These are phyloP conservation scores for Daldinia caldariorum DNA, from an alignment of 495 filamentous ascomycete genomes.

Conservation along the genomic window DNA sequence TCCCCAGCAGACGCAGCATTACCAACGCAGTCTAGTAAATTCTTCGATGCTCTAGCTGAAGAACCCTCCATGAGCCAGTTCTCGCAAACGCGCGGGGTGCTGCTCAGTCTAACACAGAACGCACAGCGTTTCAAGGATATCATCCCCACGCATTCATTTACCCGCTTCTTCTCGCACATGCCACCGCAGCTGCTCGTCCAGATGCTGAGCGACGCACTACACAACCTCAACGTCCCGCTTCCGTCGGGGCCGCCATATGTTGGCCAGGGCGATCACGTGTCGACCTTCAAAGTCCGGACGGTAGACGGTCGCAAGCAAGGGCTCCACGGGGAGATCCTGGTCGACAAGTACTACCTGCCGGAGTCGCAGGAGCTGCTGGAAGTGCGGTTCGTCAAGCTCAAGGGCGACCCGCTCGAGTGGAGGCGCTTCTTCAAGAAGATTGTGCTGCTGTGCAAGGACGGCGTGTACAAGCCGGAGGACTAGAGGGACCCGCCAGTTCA, in stretches of 20 bases:
- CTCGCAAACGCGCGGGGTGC: constrained; percentile 80
- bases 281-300: constrained; percentile 76
- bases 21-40: constrained; percentile 50
- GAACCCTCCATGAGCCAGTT: constrained; percentile 96
- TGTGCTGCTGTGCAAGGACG: constrained; percentile 83
- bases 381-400: constrained; percentile 90
- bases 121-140: constrained; percentile 91
- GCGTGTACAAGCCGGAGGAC: constrained; percentile 63
- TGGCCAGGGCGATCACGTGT: constrained; percentile 58
- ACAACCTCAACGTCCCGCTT: constrained; percentile 81
- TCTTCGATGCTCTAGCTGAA: constrained; percentile 75
- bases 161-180: constrained; percentile 89
- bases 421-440: constrained; percentile 96
- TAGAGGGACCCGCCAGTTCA: constrained; percentile 42
- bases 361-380: constrained; percentile 73
- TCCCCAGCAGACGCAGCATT: constrained; percentile 46
- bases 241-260: constrained; percentile 55
- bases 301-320: constrained; percentile 81
- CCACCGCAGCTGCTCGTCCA: constrained; percentile 80
- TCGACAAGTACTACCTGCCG: constrained; percentile 70
- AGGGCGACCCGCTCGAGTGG: constrained; percentile 98
- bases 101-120: constrained; percentile 82
- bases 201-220: constrained; percentile 80
- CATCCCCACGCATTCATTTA: constrained; percentile 78
- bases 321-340: constrained; percentile 82